phyloP scores from a whole-genome alignment of 1,139 yeast genomes.

The Sugiyamaella sp. region DNA sequence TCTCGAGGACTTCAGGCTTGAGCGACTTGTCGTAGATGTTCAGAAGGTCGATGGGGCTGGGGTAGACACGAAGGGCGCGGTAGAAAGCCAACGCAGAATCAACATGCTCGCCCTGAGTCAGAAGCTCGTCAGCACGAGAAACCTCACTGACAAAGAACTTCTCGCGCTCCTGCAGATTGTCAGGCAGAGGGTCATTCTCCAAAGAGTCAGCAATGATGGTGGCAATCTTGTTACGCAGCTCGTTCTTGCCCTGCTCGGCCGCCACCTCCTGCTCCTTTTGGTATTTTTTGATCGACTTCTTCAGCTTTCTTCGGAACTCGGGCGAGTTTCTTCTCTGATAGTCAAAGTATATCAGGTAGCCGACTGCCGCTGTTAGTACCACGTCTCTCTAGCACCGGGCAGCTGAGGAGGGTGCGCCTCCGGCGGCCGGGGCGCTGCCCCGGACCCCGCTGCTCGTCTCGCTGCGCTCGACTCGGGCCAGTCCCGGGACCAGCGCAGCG shows the following conservation, averaged over 20 bases:
- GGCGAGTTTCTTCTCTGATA: conserved; percentile 83
- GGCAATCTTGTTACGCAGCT: conserved; percentile 59
- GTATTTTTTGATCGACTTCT: conserved; percentile 58
- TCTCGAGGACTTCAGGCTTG: conserved; percentile 78
- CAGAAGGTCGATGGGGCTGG: conserved; percentile 89
- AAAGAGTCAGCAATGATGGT: conserved; percentile 65
- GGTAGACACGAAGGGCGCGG: conserved; percentile 92
- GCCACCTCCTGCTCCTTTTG: conserved; percentile 60
- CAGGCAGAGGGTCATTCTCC: conserved; percentile 73
- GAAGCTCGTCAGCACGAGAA: conserved; percentile 67
- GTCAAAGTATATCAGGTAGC: conserved; percentile 88
- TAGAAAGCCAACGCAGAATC: conserved; percentile 90
- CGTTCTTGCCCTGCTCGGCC: conserved; percentile 61
- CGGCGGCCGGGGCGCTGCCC: neutral
- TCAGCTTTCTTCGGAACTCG: conserved; percentile 76
- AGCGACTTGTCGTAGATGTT: conserved; percentile 87
- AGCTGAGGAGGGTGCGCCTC: conserved; percentile 1
- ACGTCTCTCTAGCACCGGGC: neutral
- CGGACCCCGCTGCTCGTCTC: neutral
- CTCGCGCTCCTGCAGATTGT: conserved; percentile 70
- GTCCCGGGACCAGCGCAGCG: too few species aligned
- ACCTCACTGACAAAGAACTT: conserved; percentile 80
- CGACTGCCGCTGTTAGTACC: conserved; percentile 44
- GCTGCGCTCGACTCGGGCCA: too few species aligned
- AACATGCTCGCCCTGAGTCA: conserved; percentile 41